Percentiles rank a stretch among this genome's conserved stretches.
Conservation (phyloP, 768 basidiomycete genomes). For the Naganishia vaughanmartiniae region DNA sequence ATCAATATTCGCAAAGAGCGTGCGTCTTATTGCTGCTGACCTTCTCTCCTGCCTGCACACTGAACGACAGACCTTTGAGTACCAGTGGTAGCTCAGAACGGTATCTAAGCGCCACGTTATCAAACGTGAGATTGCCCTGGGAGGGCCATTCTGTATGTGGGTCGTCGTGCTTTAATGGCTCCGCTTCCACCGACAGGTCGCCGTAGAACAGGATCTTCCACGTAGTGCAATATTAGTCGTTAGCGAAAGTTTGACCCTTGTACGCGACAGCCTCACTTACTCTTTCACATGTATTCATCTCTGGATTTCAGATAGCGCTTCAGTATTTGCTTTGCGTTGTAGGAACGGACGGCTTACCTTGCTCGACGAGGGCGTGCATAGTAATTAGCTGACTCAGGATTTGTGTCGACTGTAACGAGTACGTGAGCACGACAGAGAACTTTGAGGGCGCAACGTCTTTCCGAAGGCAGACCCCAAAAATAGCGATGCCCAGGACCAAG, state of each 20-base stretch:
- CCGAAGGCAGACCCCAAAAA: slow-evolving; percentile 67
- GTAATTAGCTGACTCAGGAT: slow-evolving; percentile 27
- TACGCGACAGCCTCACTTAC: slow-evolving; percentile 40
- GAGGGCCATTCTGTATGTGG: slow-evolving; percentile 68
- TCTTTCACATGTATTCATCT: slow-evolving; percentile 70
- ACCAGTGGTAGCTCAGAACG: slow-evolving; percentile 78
- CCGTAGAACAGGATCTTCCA: slow-evolving; percentile 78
- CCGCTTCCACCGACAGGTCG: slow-evolving; percentile 69
- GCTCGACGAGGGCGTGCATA: not conserved
- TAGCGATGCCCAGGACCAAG: slow-evolving; percentile 66
- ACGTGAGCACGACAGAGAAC: slow-evolving; percentile 64
- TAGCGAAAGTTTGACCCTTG: not conserved
- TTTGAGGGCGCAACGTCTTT: slow-evolving; percentile 61
- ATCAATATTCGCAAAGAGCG: not conserved
- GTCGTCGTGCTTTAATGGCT: slow-evolving; percentile 56
- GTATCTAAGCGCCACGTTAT: slow-evolving; percentile 62
- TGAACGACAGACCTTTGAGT: slow-evolving; percentile 68
- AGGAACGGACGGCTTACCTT: not conserved
- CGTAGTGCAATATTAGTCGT: slow-evolving; percentile 40
- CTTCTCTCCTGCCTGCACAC: slow-evolving; percentile 72
- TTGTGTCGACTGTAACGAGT: slow-evolving; percentile 52
- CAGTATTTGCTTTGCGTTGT: no score
- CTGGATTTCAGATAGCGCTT: not conserved
- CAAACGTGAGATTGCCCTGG: slow-evolving; percentile 70
- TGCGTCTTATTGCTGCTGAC: slow-evolving; percentile 50